Conservation (phyloP, 1,284 basidiomycete species). For the Puccinia triticina region DNA sequence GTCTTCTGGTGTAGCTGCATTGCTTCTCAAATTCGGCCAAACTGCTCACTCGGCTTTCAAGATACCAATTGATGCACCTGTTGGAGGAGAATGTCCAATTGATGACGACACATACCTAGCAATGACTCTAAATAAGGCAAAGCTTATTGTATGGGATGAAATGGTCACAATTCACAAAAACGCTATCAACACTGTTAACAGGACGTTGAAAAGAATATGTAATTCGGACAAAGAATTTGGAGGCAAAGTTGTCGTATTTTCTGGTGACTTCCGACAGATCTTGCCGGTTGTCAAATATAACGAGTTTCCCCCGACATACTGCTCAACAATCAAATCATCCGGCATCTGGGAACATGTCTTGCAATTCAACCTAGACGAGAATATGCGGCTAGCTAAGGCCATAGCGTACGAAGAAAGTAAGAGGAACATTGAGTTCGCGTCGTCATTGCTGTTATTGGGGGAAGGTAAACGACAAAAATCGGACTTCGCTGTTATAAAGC, state of each 20-base stretch:
- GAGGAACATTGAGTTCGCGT: too few relatives aligned
- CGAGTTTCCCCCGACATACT: background rate
- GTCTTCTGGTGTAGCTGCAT: constrained; percentile 63
- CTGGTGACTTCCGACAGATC: background rate
- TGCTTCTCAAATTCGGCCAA: constrained; percentile 62
- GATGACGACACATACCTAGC: background rate
- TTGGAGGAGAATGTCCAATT: background rate
- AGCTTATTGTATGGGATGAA: background rate
- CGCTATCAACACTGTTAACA: background rate
- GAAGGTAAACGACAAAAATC: background rate
- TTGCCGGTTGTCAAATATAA: too few relatives aligned
- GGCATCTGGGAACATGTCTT: too few relatives aligned
- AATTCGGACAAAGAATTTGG: background rate
- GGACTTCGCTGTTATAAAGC: too few relatives aligned
- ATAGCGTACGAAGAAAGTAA: too few relatives aligned
- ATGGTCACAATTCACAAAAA: background rate
- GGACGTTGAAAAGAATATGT: background rate
- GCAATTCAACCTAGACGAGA: too few relatives aligned
- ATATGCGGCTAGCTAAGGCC: too few relatives aligned
- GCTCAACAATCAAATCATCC: background rate
- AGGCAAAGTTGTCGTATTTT: background rate
- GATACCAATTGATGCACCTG: constrained; percentile 59
- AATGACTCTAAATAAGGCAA: background rate
- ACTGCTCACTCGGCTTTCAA: constrained; percentile 64
- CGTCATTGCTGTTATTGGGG: too few relatives aligned